phyloP scores from a whole-genome alignment of 1,284 basidiomycete genomes.

The Spongiforma sp. region DNA sequence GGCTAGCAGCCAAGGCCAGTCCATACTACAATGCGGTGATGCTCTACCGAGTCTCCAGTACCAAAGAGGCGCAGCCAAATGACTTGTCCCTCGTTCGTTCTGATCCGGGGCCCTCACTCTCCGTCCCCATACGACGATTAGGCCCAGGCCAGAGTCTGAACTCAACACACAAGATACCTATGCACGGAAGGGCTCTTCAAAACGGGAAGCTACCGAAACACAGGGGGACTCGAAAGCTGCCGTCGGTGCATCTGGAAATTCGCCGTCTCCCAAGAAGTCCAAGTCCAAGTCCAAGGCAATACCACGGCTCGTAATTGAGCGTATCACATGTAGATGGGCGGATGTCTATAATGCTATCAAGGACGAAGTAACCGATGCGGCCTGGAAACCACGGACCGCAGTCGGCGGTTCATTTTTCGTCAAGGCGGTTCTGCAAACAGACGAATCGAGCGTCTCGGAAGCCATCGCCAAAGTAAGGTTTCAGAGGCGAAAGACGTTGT shows the following conservation, averaged over 20 bases:
- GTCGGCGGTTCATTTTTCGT: conserved; percentile 83
- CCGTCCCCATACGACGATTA: conserved; percentile 22
- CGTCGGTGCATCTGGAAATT: not conserved
- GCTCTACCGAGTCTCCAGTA: conserved; percentile 35
- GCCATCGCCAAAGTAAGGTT: conserved; percentile 93
- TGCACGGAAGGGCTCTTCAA: not conserved
- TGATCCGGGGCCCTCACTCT: conserved; percentile 6
- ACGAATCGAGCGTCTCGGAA: conserved; percentile 64
- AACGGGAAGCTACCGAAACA: not conserved
- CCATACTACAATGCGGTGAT: conserved; percentile 50
- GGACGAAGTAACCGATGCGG: conserved; percentile 88
- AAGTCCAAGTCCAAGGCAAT: conserved; percentile 51
- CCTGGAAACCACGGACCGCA: conserved; percentile 73
- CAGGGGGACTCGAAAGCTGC: not conserved
- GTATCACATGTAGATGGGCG: conserved; percentile 80
- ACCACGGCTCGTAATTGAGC: conserved; percentile 60
- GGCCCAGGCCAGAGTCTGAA: conserved; percentile 18
- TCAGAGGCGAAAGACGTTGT: conserved; percentile 88
- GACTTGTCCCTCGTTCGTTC: too few species aligned
- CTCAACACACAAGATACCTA: too few species aligned
- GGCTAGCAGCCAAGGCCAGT: conserved; percentile 46
- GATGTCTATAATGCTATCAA: conserved; percentile 80
- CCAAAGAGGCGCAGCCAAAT: conserved; percentile 1
- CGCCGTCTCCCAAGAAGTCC: conserved; percentile 5
- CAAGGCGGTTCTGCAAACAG: conserved; percentile 70